Evolutionary conservation across 2,329 filamentous ascomycete genomes (phyloP), one percentile per base, ranked within the genome.

Genomic region (Lecanosticta acicola): DNA sequence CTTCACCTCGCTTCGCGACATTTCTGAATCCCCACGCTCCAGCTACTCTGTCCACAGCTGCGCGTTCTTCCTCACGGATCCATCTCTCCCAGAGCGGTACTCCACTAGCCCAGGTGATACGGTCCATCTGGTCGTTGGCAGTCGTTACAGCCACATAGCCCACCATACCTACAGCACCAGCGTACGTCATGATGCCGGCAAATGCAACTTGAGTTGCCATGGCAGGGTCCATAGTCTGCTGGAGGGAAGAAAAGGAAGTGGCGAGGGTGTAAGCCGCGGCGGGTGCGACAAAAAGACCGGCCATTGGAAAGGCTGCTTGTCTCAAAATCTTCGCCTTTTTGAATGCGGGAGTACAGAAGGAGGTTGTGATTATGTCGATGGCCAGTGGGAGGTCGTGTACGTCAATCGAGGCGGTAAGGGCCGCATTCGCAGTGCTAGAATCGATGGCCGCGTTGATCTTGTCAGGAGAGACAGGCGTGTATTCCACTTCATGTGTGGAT

Each of bases 1-100:
- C 93, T 63, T 96, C 89, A 1, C 93, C 93, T 62, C 86, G 79
- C 63, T 83, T 81, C 71, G 79, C 83, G 20, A 74, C 68, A 64
- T 95, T 87, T 59, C 84, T 84, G 69, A 96, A 98, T 0, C 93
- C 93, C 87, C 93, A 98, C 0, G 87, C 84, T 54, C 83, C 80
- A 1, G 90, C 89, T 46, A 98, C 80, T 61, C 79, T 82, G 70
- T 98, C 93, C 54, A 95, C 73, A 1, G 89, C 88, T 3, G 83
- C 85, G 18, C 93, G 77, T 72, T 98, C 90, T 54, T 95, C 89
- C 65, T 97, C 93, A 26, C 87, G 77, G 43, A 94, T 66, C 86
- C 90, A 97, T 11, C 93, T 79, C 59, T 87, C 78, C 51, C 85
- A 78, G 53, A 97, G 70, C 17, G 87, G 84, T 26, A 87, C 84